phyloP scores from a whole-genome alignment of 164 flowering plant species.

The Vitis labrusca region DNA sequence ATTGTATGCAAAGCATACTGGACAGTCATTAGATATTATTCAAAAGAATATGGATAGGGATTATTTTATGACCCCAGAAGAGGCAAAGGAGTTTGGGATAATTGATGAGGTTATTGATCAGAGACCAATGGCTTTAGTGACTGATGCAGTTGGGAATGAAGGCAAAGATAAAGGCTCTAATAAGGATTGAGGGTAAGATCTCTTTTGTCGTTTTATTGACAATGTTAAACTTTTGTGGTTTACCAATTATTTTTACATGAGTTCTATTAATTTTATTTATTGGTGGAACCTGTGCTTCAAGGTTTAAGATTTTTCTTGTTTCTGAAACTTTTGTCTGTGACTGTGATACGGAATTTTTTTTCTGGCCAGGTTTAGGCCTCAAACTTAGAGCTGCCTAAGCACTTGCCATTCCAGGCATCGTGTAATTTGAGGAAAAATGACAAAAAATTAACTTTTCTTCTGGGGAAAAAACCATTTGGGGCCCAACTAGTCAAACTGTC shows the following conservation, averaged over 20 bases:
- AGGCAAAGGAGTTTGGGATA: slow-evolving; percentile 92
- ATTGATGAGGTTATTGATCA: slow-evolving; percentile 89
- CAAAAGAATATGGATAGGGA: slow-evolving; percentile 91
- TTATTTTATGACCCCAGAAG: slow-evolving; percentile 87
- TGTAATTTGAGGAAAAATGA: no score
- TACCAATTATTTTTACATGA: not conserved
- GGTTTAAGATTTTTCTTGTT: no score
- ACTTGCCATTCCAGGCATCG: no score
- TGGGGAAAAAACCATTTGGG: no score
- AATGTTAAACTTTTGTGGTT: not conserved
- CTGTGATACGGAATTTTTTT: no score
- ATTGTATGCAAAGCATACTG: slow-evolving; percentile 80
- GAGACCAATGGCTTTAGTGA: slow-evolving; percentile 74
- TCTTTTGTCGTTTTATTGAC: not conserved
- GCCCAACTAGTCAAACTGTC: no score
- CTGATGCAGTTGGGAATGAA: slow-evolving; percentile 69
- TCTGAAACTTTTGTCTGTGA: no score
- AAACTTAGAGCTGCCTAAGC: no score
- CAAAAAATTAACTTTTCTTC: no score
- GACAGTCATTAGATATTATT: slow-evolving; percentile 62
- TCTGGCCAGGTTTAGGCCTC: no score
- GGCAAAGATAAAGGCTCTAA: slow-evolving; percentile 45
- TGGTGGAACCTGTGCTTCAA: not conserved
- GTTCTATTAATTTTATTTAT: not conserved
- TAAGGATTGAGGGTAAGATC: slow-evolving; percentile 23